Evolutionary conservation across 148 eudicot genomes (phyloP).

Genomic region (Mesembryanthemum crystallinum): DNA sequence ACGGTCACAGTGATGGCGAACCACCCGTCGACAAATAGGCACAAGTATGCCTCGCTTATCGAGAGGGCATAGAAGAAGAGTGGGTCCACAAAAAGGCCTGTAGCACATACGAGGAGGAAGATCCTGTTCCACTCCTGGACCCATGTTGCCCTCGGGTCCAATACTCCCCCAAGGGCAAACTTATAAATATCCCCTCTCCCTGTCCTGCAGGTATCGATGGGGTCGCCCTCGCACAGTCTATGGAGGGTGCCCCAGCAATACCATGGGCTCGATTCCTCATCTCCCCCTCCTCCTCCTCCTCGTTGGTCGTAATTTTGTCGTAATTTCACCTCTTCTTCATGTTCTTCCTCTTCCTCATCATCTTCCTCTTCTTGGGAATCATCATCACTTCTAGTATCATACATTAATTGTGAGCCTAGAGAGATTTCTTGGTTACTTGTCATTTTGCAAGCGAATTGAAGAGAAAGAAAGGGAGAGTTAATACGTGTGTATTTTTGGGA

Average conservation of each 20-base stretch:
- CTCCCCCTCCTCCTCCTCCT: neutral
- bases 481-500: too few species aligned
- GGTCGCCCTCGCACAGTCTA: slow-evolving; percentile 19
- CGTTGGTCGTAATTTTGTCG: neutral
- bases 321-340: neutral
- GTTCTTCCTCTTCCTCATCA: slow-evolving; percentile 12
- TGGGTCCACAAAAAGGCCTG: slow-evolving; percentile 84
- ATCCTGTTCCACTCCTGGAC: slow-evolving; percentile 78
- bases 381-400: slow-evolving; percentile 2
- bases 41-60: slow-evolving; percentile 63
- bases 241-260: slow-evolving; percentile 12
- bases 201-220: neutral
- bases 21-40: slow-evolving; percentile 94
- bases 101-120: slow-evolving; percentile 67
- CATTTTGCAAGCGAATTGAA: slow-evolving; percentile 11
- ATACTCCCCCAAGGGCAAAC: slow-evolving; percentile 33
- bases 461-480: neutral
- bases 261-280: neutral
- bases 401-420: slow-evolving; percentile 8
- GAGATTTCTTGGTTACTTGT: slow-evolving; percentile 22
- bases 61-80: slow-evolving; percentile 83
- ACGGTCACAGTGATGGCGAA: slow-evolving; percentile 66
- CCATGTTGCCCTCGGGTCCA: slow-evolving; percentile 70
- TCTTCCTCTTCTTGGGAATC: slow-evolving; percentile 9
- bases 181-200: neutral